Base-by-base conservation (phyloP, 331 rosid genomes). In the Quercus lobata region DNA sequence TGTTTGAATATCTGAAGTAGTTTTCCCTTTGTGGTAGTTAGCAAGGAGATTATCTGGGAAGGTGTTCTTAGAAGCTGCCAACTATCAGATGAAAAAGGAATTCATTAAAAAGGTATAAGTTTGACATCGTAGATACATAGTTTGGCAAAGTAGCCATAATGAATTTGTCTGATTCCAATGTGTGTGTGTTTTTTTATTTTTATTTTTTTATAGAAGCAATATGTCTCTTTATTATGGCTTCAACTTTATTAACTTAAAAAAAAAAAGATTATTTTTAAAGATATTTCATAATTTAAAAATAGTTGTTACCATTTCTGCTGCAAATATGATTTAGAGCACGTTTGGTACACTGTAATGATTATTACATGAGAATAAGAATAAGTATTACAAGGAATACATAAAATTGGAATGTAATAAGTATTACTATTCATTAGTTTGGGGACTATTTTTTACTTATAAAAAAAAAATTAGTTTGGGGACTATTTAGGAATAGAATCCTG, bases 61-160 rank as follows among this genome's bases (percentile, higher is more conserved):
- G 85, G 76, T 93, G 84, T 84, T 89, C 73, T 71, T 58, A 77
- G 98, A 95, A 93, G 99, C 93, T 73, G 97, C 97, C 69, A 91
- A 95, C 83, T 90, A 91, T 86, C 97, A 91, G 88, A 84, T 93
- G 22, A 93, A 85, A 88, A 93, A 85, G 87, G 99, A 93, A 83
- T 78, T 95, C 68, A 69, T 93, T 32, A 91, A 82, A 87, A 94
- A 90, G 97, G 99, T 93, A 84, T 65, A 22, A 60, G 34, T 76
- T 72, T 52, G 57, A 58, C 35, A 30, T 79, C 52, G 18, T 34
- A 58, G 27, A 6, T 61, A n/a, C 70, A 44, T 81, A 22, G 66
- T 56, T 19, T 19, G 55, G 35, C 18, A 32, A 35, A 24, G 9
- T n/a, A 12, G 29, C 72, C 65, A 19, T 37, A 18, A 49, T 21